phyloP scores from a whole-genome alignment of 495 filamentous ascomycete species.

The Thozetella sp. region DNA sequence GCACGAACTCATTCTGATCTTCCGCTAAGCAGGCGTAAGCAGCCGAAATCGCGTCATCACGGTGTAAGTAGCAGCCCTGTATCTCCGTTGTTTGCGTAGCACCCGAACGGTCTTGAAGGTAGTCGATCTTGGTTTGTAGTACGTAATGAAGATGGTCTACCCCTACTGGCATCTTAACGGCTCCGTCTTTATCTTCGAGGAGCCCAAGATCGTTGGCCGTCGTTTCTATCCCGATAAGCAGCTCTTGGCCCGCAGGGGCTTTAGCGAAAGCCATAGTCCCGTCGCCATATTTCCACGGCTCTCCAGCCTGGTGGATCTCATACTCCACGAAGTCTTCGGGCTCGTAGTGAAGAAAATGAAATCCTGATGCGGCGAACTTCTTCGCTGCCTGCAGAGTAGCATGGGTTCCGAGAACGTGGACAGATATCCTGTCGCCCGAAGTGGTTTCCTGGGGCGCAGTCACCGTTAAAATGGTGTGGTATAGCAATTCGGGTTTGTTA shows the following conservation, averaged over 20 bases:
- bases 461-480: conserved; percentile 39
- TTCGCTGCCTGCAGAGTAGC: conserved; percentile 32
- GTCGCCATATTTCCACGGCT: conserved; percentile 36
- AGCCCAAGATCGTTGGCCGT: conserved; percentile 28
- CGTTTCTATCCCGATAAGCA: conserved; percentile 36
- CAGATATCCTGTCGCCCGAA: conserved; percentile 23
- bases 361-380: conserved; percentile 23
- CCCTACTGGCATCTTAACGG: conserved; percentile 21
- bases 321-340: conserved; percentile 36
- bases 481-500: conserved; percentile 34
- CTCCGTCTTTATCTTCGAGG: conserved; percentile 7
- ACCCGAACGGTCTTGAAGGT: conserved; percentile 31
- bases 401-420: conserved; percentile 39
- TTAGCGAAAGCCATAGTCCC: conserved; percentile 34
- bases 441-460: conserved; percentile 29
- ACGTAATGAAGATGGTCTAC: conserved; percentile 38
- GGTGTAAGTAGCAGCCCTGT: conserved; percentile 32
- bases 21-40: conserved; percentile 22
- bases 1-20: conserved; percentile 28
- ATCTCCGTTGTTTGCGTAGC: conserved; percentile 35
- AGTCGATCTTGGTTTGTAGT: conserved; percentile 38
- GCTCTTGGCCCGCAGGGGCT: conserved; percentile 28
- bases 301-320: not conserved
- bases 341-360: conserved; percentile 30
- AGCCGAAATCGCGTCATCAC: conserved; percentile 25